Conservation (phyloP, 345 rosid species). For the Rhodamnia argentea region DNA sequence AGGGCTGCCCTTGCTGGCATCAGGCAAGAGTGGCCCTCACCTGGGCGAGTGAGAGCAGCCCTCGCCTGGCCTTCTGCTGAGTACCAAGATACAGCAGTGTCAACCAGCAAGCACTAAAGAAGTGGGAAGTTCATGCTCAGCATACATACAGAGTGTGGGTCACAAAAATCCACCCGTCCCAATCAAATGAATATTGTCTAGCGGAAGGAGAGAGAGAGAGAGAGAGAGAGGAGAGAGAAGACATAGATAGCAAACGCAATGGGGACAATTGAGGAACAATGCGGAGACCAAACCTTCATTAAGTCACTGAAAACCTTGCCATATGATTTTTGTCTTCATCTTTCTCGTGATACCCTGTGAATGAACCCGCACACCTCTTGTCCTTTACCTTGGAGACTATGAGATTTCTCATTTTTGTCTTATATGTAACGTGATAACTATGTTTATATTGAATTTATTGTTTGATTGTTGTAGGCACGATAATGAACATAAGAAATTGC, state of each 20-base stretch:
- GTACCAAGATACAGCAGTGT: neutral
- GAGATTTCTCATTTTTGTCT: neutral
- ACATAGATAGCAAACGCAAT: neutral
- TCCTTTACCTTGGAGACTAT: neutral
- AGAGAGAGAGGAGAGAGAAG: neutral
- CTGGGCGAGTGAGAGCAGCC: too few species aligned
- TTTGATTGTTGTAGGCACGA: neutral
- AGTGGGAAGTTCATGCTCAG: neutral
- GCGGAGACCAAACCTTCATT: neutral
- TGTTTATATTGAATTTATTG: neutral
- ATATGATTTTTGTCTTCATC: neutral
- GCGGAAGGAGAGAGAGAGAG: neutral
- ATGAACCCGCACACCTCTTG: neutral
- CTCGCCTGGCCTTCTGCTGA: neutral
- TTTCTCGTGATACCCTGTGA: neutral
- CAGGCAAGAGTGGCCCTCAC: too few species aligned
- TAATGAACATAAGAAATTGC: neutral
- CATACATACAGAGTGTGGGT: neutral
- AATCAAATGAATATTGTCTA: neutral
- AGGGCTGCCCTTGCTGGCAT: too few species aligned
- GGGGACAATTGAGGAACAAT: neutral
- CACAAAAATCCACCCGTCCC: neutral
- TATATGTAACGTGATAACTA: neutral
- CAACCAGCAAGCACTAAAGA: neutral
- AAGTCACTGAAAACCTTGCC: neutral